Evolutionary conservation across 1,284 basidiomycete species (phyloP).

Genomic region (Lentinus polychrous): DNA sequence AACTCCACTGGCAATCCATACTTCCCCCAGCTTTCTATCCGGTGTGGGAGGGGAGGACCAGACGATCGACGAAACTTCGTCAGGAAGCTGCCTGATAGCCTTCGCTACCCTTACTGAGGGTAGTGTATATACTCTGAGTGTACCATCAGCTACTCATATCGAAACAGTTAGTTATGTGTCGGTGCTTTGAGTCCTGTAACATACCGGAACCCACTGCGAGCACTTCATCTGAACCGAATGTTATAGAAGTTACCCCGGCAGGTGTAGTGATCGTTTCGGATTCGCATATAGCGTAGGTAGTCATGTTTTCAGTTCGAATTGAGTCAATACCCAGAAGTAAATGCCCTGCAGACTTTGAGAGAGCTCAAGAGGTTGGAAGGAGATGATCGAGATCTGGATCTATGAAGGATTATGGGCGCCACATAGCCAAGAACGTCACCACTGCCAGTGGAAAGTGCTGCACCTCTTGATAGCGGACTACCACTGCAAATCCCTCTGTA

Average conservation of each 20-base stretch:
- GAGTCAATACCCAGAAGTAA: too few species aligned
- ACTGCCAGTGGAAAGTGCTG: too few species aligned
- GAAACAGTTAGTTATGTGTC: not conserved
- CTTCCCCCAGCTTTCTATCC: conserved; percentile 32
- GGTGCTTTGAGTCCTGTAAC: not conserved
- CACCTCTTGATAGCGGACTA: not conserved
- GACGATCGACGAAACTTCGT: conserved; percentile 55
- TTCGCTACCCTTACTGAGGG: conserved; percentile 54
- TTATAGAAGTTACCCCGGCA: conserved; percentile 16
- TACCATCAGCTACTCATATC: conserved; percentile 52
- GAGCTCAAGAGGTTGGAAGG: not conserved
- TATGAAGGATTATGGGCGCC: conserved; percentile 8
- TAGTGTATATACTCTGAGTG: conserved; percentile 57
- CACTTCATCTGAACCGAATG: conserved; percentile 10
- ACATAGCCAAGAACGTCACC: not conserved
- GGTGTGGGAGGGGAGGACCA: conserved; percentile 28
- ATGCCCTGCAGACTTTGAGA: too few species aligned
- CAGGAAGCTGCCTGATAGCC: conserved; percentile 51
- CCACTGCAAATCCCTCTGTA: too few species aligned
- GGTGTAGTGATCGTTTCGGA: conserved; percentile 14
- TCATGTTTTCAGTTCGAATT: not conserved
- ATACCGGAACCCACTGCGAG: conserved; percentile 22
- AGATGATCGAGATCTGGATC: not conserved
- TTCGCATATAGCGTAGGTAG: conserved; percentile 4
- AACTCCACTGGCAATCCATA: conserved; percentile 59